phyloP scores from a whole-genome alignment of 805 yeast genomes.

The Zygosaccharomyces pseudorouxii region DNA sequence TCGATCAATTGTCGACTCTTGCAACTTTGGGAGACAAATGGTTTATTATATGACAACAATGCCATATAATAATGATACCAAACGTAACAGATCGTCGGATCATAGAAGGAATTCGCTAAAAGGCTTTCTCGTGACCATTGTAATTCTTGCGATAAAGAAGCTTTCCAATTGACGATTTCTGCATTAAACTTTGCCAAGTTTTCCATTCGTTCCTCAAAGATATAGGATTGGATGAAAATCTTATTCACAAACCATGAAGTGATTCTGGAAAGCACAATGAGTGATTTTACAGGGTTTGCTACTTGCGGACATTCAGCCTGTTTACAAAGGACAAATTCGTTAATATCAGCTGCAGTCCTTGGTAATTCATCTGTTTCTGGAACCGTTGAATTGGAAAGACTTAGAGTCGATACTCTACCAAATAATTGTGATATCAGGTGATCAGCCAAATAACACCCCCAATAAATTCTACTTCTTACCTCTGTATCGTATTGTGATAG shows the following conservation, averaged over 20 bases:
- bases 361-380: slow-evolving; percentile 50
- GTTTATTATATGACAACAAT: slow-evolving; percentile 47
- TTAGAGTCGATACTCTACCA: slow-evolving; percentile 48
- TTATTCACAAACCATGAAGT: slow-evolving; percentile 16
- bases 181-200: slow-evolving; percentile 37
- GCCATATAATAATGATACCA: slow-evolving; percentile 48
- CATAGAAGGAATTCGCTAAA: slow-evolving; percentile 34
- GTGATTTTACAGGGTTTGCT: slow-evolving; percentile 30
- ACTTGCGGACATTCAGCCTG: slow-evolving; percentile 8
- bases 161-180: slow-evolving; percentile 44
- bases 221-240: slow-evolving; percentile 12
- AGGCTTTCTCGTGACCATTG: slow-evolving; percentile 40
- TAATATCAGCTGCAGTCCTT: slow-evolving; percentile 43
- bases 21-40: slow-evolving; percentile 37
- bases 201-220: slow-evolving; percentile 34
- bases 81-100: slow-evolving; percentile 44
- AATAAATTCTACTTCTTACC: slow-evolving; percentile 48
- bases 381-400: slow-evolving; percentile 47
- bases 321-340: slow-evolving; percentile 39
- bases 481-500: slow-evolving; percentile 43
- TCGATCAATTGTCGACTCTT: slow-evolving; percentile 12
- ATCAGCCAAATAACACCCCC: slow-evolving; percentile 56
- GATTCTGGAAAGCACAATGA: slow-evolving; percentile 33
- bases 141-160: slow-evolving; percentile 39
- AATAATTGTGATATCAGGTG: slow-evolving; percentile 48